phyloP scores from a whole-genome alignment of 2,329 filamentous ascomycete genomes.

The Sporothrix inflata region DNA sequence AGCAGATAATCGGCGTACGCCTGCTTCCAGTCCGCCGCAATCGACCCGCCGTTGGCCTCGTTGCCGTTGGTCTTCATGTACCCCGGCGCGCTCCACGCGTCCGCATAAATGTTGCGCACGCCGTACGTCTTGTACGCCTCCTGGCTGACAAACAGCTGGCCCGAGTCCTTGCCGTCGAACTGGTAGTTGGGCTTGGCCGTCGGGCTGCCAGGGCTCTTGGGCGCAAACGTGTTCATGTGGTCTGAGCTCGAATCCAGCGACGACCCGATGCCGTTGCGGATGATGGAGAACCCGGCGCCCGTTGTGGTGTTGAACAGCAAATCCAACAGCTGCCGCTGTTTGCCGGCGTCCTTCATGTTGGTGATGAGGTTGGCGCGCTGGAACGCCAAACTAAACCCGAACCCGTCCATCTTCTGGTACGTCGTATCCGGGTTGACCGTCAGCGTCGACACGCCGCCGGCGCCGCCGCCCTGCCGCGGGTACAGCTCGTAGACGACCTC shows the following conservation, averaged over 20 bases:
- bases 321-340: constrained; percentile 48
- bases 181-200: constrained; percentile 47
- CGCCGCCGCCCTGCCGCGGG: constrained; percentile 31
- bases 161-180: constrained; percentile 52
- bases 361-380: constrained; percentile 51
- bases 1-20: constrained; percentile 54
- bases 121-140: constrained; percentile 46
- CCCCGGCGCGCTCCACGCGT: constrained; percentile 52
- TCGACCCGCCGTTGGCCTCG: constrained; percentile 39
- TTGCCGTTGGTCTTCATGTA: constrained; percentile 53
- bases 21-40: constrained; percentile 50
- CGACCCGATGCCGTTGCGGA: constrained; percentile 52
- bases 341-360: constrained; percentile 43
- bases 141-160: constrained; percentile 57
- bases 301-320: constrained; percentile 50
- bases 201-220: constrained; percentile 49
- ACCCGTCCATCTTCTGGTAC: constrained; percentile 52
- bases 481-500: constrained; percentile 26
- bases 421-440: constrained; percentile 47
- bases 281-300: constrained; percentile 50
- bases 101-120: constrained; percentile 44
- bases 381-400: constrained; percentile 50
- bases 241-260: constrained; percentile 47
- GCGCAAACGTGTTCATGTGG: constrained; percentile 46
- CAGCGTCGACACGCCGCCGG: constrained; percentile 36